Percentiles rank a stretch among this genome's conserved stretches.
phyloP scores from a whole-genome alignment of 2,329 filamentous ascomycete genomes.

The Neobulgaria alba region DNA sequence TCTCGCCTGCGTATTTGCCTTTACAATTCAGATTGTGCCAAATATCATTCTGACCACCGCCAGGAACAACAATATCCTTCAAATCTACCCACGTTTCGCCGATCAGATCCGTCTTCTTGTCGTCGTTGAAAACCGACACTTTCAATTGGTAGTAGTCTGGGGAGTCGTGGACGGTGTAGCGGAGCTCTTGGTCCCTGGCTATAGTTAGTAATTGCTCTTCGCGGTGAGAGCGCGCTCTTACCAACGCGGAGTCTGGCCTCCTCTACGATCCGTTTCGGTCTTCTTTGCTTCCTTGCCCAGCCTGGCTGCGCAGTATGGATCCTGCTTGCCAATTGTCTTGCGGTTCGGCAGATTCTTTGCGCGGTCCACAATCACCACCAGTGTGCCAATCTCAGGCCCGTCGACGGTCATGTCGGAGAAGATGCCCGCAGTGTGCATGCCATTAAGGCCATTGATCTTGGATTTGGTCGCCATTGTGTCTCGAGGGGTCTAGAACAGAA shows the following conservation, averaged over 20 bases:
- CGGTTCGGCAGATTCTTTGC: conserved; percentile 96
- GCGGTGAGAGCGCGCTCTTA: conserved; percentile 38
- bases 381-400: conserved; percentile 84
- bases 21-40: conserved; percentile 86
- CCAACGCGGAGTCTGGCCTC: conserved; percentile 94
- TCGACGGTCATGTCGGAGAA: conserved; percentile 91
- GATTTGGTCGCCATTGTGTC: conserved; percentile 41
- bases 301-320: conserved; percentile 90
- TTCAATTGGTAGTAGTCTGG: conserved; percentile 95
- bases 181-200: conserved; percentile 87
- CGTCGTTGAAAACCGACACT: conserved; percentile 93
- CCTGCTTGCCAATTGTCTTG: conserved; percentile 97
- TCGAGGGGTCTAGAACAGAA: conserved; percentile 1
- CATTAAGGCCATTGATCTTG: conserved; percentile 48
- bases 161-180: conserved; percentile 92
- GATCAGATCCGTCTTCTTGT: conserved; percentile 95
- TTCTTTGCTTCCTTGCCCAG: conserved; percentile 97
- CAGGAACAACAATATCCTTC: conserved; percentile 68
- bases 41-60: conserved; percentile 86
- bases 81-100: conserved; percentile 89
- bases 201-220: neutral
- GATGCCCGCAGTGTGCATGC: conserved; percentile 80
- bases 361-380: conserved; percentile 85
- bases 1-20: conserved; percentile 92
- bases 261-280: conserved; percentile 86